Base-by-base conservation (phyloP, 2,329 filamentous ascomycete genomes). In the Didymella glomerata region DNA sequence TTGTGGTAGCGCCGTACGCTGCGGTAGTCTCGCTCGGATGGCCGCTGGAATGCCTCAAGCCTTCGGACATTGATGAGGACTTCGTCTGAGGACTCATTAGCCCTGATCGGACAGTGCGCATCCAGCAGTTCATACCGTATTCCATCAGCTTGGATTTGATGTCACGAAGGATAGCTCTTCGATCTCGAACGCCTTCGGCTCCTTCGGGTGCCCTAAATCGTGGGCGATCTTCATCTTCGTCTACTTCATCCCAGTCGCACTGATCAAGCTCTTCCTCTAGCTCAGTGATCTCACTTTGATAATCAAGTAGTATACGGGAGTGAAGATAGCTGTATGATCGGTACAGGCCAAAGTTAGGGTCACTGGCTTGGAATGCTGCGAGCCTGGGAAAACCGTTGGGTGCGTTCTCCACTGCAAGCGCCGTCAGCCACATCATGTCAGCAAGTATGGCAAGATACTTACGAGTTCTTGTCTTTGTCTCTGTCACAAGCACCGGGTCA, bases 291-390 rank as follows among this genome's bases (percentile, higher is more conserved):
- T 79, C 73, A 44, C 75, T 72, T 61, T 80, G 78, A 7, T 78
- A 48, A 24, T 76, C 70, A 1, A 78, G 70, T 1, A 80, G 60
- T 2, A 79, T 57, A 4, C 78, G 76, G 7, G 73, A 70, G 48
- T 80, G 78, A 1, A 80, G 63, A 53, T 78, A 78, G 40, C 64
- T 66, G 51, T 80, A 80, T 4, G 71, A 72, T 4, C 78, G 69
- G 58, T 80, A 80, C 3, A 79, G 65, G 2, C 75, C 66, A 52
- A 80, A 79, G 48, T 78, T 78, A 10, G 70, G 60, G 40, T 80
- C 78, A 47, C 73, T 76, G 1, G 76, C 67, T 44, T 78, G 74
- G 51, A 80, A 79, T 0, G 74, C 71, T 4, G 78, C 77, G 0
- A 80, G 68, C 1, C 69, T 64, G 3, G 77, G 74, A 50, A 76